These are phyloP conservation scores for Reutealis trisperma DNA, from an alignment of 345 rosid genomes.

Conservation along the genomic window DNA sequence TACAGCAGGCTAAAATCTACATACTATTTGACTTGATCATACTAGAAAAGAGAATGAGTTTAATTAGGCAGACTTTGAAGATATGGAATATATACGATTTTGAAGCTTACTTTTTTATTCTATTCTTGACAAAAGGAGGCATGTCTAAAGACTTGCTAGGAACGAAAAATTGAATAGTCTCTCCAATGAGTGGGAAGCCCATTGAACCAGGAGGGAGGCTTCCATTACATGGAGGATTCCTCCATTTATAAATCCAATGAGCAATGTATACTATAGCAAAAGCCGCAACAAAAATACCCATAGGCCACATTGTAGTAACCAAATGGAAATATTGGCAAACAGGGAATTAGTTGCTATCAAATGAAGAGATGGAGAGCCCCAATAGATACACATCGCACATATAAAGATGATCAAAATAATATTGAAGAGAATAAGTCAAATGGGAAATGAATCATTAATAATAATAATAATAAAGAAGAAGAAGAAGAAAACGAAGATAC, in stretches of 20 bases:
- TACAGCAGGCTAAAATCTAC: too few species aligned
- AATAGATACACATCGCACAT: background rate
- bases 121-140: conserved; percentile 27
- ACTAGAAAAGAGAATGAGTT: too few species aligned
- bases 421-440: background rate
- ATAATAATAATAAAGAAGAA: background rate
- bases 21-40: too few species aligned
- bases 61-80: too few species aligned
- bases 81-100: too few species aligned
- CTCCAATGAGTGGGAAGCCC: conserved; percentile 42
- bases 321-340: background rate
- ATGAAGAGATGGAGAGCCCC: background rate
- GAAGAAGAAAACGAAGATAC: background rate
- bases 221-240: conserved; percentile 28
- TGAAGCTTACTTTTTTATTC: conserved; percentile 22
- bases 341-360: background rate
- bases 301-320: background rate
- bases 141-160: conserved; percentile 34
- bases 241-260: conserved; percentile 27
- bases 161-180: conserved; percentile 32
- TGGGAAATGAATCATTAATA: background rate
- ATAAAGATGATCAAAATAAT: background rate
- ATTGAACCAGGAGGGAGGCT: conserved; percentile 40
- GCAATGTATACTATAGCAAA: conserved; percentile 13
- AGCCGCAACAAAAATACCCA: background rate